phyloP scores from a whole-genome alignment of 192 early-diverging fungal genomes.

The Dimargaris cristalligena region DNA sequence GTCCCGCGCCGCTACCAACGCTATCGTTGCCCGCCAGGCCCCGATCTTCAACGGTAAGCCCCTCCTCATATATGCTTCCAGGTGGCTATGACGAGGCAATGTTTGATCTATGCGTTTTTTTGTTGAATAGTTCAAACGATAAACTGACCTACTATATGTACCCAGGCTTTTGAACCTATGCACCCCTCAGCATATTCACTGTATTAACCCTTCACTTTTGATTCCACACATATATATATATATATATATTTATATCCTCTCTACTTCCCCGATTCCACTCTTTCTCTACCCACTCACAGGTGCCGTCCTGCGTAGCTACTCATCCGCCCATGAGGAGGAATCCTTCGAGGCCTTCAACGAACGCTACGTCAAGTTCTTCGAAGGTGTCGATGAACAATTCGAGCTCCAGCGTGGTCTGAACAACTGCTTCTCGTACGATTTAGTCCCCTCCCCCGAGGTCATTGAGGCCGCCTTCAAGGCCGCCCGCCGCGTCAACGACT shows the following conservation, averaged over 20 bases:
- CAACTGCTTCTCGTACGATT: slow-evolving; percentile 92
- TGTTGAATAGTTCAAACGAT: too few species aligned
- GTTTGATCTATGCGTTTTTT: too few species aligned
- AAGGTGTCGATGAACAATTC: slow-evolving; percentile 80
- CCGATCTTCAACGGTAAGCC: background rate
- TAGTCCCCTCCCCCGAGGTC: slow-evolving; percentile 79
- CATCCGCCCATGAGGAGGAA: slow-evolving; percentile 54
- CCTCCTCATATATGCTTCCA: too few species aligned
- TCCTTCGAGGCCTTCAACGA: slow-evolving; percentile 62
- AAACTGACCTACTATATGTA: too few species aligned
- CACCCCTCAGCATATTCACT: too few species aligned
- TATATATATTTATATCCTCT: too few species aligned
- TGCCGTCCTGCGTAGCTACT: slow-evolving; percentile 33
- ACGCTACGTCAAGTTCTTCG: slow-evolving; percentile 69
- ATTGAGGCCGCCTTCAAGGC: slow-evolving; percentile 81
- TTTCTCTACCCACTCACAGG: background rate
- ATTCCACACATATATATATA: too few species aligned
- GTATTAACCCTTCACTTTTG: too few species aligned
- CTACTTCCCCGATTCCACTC: background rate
- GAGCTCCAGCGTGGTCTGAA: slow-evolving; percentile 96
- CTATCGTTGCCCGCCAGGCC: background rate
- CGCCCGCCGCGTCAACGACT: slow-evolving; percentile 83
- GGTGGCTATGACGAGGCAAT: too few species aligned
- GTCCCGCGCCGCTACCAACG: background rate
- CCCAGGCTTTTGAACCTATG: too few species aligned